Evolutionary conservation across 495 filamentous ascomycete species (phyloP), one percentile per base, ranked within the genome.

Genomic region (Lophium mytilinum): DNA sequence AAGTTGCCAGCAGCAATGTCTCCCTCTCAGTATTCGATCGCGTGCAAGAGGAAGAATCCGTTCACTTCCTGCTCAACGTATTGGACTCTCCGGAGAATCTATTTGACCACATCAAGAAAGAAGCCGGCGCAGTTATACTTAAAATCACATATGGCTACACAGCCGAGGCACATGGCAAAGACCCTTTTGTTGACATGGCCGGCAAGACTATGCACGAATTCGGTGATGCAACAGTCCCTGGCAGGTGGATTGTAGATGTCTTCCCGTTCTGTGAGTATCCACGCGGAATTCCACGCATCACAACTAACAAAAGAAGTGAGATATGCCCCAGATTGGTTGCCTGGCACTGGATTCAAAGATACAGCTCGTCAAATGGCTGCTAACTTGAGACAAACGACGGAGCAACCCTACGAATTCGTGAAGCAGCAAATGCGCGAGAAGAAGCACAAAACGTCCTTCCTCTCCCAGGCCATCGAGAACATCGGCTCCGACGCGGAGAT

Each of bases 71-170:
- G 6, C 43, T 60, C 18, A 49, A 56, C 35, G 5, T 56, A 15
- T 40, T 56, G 21, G 52, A 35, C 21, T 15, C 41, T 36, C 35
- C 51, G 24, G 14, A 0, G 7, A 17, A 50, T 42, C 18, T 14
- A 14, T 61, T 42, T 39, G 47, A 56, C 43, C 30, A 67, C 21
- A 37, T 59, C 30, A 35, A 30, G n/a, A 76, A 69, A 15, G 66
- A 71, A 36, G 69, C 72, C 5, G 77, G 72, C 3, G 68, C 68
- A 0, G 55, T 77, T 5, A 76, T 80, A 8, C 57, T 80, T 0
- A 75, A 78, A 33, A 69, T 78, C 4, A 61, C 65, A 3, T 82
- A 80, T 50, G 77, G 75, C 12, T 80, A 82, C 51, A 76, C 65
- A 0, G 67, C 72, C 6, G 74, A 79, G 42, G 60, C 70, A 0